phyloP scores from a whole-genome alignment of 768 basidiomycete species.

The Suillus brevipes region DNA sequence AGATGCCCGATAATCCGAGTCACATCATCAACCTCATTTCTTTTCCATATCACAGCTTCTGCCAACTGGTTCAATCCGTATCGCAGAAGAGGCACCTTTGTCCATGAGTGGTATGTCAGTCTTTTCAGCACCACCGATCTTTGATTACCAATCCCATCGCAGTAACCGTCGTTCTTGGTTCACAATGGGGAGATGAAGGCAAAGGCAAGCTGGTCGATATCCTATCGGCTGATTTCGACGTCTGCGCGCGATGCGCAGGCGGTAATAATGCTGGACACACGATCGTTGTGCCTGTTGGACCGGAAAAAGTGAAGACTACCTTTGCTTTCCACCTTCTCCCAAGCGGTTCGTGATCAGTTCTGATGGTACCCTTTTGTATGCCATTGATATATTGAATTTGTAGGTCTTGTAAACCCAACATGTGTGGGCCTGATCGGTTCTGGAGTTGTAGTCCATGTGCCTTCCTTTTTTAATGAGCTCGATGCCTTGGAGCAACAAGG shows the following conservation, averaged over 20 bases:
- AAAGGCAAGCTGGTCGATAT: slow-evolving; percentile 98
- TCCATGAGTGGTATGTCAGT: slow-evolving; percentile 26
- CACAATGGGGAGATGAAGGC: slow-evolving; percentile 94
- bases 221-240: slow-evolving; percentile 81
- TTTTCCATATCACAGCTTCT: slow-evolving; percentile 10
- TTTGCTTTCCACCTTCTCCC: slow-evolving; percentile 97
- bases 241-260: slow-evolving; percentile 96
- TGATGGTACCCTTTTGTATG: slow-evolving; percentile 3
- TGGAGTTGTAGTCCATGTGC: slow-evolving; percentile 95
- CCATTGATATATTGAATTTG: slow-evolving; percentile 1
- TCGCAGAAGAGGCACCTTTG: background rate
- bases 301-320: slow-evolving; percentile 71
- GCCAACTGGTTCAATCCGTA: background rate
- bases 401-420: slow-evolving; percentile 82
- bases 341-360: slow-evolving; percentile 59
- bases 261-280: slow-evolving; percentile 99
- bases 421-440: slow-evolving; percentile 89
- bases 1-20: background rate
- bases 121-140: slow-evolving; percentile 7
- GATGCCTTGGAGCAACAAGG: slow-evolving; percentile 85
- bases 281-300: slow-evolving; percentile 78
- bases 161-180: slow-evolving; percentile 78
- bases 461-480: slow-evolving; percentile 92
- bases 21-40: slow-evolving; percentile 2
- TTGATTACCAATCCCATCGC: slow-evolving; percentile 13